These are phyloP conservation scores for Globisporangium solare DNA, from an alignment of 352 stramenopile species.

Conservation along the genomic window DNA sequence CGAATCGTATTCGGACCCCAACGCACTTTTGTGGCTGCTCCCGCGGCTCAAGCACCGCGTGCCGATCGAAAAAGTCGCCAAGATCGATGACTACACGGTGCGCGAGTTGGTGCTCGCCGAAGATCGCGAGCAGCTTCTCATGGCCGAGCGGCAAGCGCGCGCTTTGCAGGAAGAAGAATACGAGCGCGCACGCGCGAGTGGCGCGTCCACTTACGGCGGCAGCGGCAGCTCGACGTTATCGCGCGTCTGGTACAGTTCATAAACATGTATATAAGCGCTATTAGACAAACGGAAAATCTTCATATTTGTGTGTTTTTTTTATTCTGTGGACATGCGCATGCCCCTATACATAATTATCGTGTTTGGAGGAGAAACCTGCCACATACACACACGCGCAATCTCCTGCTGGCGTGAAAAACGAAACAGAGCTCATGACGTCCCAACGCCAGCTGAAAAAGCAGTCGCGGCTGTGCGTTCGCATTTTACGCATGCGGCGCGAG, in stretches of 20 bases:
- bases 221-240: conserved; percentile 12
- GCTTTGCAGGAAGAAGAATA: conserved; percentile 68
- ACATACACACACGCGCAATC: neutral
- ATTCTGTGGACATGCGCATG: neutral
- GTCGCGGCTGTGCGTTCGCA: neutral
- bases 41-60: conserved; percentile 81
- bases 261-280: neutral
- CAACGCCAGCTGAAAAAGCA: conserved; percentile 1
- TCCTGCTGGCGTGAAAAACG: neutral
- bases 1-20: conserved; percentile 79
- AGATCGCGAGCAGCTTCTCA: conserved; percentile 67
- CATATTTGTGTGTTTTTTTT: no score
- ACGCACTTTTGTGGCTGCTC: conserved; percentile 72
- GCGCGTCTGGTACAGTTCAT: conserved; percentile 9
- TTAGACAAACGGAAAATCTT: neutral
- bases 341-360: neutral
- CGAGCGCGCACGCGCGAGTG: conserved; percentile 23
- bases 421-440: conserved; percentile 1
- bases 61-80: conserved; percentile 65
- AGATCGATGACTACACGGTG: conserved; percentile 82
- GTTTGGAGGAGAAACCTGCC: neutral
- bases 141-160: conserved; percentile 56
- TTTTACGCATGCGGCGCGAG: conserved; percentile 5
- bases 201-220: conserved; percentile 21
- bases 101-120: conserved; percentile 72